Conservation (phyloP, 805 yeast genomes). For the Yarrowia keelungensis region DNA sequence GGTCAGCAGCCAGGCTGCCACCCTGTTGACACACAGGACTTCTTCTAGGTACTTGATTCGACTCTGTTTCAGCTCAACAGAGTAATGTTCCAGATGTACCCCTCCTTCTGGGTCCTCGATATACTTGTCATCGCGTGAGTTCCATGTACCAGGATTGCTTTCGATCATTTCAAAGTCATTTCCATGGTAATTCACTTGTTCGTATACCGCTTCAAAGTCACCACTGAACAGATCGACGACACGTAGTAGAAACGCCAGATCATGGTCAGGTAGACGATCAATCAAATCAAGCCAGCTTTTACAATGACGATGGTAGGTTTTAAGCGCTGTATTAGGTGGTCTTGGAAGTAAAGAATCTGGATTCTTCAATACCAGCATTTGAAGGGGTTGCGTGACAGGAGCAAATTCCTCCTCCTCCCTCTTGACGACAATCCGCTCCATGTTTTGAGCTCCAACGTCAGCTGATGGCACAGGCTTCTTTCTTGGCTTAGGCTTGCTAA, state of each 20-base stretch:
- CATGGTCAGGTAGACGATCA: neutral
- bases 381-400: too few species aligned
- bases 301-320: neutral
- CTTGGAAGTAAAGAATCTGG: neutral
- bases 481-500: too few species aligned
- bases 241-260: neutral
- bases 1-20: neutral
- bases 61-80: neutral
- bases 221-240: conserved; percentile 9
- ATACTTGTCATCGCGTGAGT: neutral
- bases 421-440: too few species aligned
- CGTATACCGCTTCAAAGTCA: neutral
- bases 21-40: neutral
- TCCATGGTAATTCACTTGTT: neutral
- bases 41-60: conserved; percentile 3
- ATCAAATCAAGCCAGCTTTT: neutral
- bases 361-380: neutral
- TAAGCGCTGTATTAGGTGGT: neutral
- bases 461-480: too few species aligned
- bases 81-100: neutral
- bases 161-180: neutral
- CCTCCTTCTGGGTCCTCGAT: neutral
- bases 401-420: too few species aligned
- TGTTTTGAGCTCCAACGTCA: too few species aligned
- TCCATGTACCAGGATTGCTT: neutral